Conservation (phyloP, 2,329 filamentous ascomycete species). For the Trichoderma koningiopsis region DNA sequence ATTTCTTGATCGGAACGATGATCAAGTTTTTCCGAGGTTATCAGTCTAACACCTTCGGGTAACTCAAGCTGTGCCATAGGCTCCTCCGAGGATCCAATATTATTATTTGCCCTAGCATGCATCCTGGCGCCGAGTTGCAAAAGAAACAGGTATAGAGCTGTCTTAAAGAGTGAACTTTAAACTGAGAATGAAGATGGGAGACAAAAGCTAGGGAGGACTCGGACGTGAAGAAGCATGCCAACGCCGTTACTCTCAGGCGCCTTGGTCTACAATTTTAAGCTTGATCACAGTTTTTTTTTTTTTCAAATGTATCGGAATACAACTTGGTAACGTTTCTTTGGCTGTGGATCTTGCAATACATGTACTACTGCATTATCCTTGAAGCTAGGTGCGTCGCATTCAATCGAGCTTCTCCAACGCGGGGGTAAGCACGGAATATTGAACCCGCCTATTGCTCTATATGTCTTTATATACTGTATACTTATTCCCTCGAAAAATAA, state of each 20-base stretch:
- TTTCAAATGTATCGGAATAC: neutral
- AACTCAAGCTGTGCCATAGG: neutral
- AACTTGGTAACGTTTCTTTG: neutral
- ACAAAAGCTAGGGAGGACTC: neutral
- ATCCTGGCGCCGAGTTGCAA: neutral
- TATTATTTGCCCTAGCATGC: neutral
- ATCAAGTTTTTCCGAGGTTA: conserved; percentile 31
- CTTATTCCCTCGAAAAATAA: neutral
- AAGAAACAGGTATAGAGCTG: neutral
- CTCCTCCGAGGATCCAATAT: neutral
- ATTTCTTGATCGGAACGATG: conserved; percentile 38
- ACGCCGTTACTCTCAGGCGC: neutral
- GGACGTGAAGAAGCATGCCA: neutral
- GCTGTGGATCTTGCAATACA: neutral
- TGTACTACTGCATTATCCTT: neutral
- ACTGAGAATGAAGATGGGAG: neutral
- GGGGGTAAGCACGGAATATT: neutral
- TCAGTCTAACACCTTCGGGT: neutral
- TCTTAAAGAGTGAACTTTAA: neutral
- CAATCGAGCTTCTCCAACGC: neutral
- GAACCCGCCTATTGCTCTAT: neutral
- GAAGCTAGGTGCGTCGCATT: neutral
- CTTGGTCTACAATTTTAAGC: neutral
- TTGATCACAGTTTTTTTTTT: neutral
- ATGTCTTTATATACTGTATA: neutral